Evolutionary conservation across 495 filamentous ascomycete genomes (phyloP).

Genomic region (Aspergillus haitiensis): DNA sequence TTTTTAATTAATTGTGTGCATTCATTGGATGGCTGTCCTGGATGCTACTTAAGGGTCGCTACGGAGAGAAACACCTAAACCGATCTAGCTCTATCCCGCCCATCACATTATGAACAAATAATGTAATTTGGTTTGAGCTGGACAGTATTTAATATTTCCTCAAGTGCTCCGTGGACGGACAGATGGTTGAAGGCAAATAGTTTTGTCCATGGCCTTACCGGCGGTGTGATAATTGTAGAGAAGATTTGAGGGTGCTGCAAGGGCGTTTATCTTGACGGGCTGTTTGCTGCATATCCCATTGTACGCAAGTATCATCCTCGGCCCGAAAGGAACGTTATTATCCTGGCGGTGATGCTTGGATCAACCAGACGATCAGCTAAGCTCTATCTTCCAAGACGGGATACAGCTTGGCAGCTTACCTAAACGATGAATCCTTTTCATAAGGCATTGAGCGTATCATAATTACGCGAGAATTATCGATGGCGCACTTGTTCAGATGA

Average conservation of each 20-base stretch:
- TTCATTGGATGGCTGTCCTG: too few relatives aligned
- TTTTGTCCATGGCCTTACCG: too few relatives aligned
- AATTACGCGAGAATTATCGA: neutral
- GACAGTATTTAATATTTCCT: too few relatives aligned
- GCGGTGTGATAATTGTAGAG: too few relatives aligned
- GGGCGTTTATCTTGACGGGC: neutral
- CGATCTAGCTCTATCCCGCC: too few relatives aligned
- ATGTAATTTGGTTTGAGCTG: too few relatives aligned
- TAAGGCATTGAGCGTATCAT: neutral
- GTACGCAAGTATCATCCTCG: neutral
- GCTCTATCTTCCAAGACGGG: neutral
- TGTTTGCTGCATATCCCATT: neutral
- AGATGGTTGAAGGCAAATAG: too few relatives aligned
- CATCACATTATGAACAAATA: too few relatives aligned
- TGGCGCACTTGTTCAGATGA: neutral
- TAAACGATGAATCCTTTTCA: neutral
- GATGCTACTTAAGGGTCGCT: too few relatives aligned
- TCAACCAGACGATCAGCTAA: neutral
- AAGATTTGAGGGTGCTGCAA: neutral
- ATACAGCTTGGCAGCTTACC: neutral
- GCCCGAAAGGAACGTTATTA: neutral
- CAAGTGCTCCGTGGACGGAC: too few relatives aligned
- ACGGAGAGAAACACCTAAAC: too few relatives aligned
- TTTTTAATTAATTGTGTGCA: too few relatives aligned
- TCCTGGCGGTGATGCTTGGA: neutral